These are phyloP conservation scores for Pestalotiopsis fici DNA, from an alignment of 2,329 filamentous ascomycete species.

Conservation along the genomic window DNA sequence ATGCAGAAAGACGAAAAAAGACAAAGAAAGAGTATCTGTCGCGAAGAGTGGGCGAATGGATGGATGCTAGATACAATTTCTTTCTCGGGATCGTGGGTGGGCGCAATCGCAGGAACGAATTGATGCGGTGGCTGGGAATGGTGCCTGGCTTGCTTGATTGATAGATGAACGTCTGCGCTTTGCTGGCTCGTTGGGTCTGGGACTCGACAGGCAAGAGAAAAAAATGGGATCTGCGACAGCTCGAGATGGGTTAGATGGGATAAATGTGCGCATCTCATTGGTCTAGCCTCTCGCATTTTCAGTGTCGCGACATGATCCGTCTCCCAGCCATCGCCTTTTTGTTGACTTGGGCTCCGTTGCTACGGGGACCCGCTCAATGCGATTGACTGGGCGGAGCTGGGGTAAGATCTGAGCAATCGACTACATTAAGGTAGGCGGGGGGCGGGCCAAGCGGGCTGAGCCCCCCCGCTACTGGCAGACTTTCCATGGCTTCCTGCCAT, in stretches of 20 bases:
- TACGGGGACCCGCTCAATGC: not conserved
- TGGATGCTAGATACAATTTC: not conserved
- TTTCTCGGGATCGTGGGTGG: not conserved
- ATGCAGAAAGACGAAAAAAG: not conserved
- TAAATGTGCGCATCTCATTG: constrained; percentile 3
- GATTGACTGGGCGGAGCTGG: constrained; percentile 1
- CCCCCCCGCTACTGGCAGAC: not conserved
- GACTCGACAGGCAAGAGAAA: not conserved
- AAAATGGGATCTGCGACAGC: not conserved
- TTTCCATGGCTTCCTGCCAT: not conserved
- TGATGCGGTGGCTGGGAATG: not conserved
- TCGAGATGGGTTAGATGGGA: not conserved
- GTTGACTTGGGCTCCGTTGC: constrained; percentile 8
- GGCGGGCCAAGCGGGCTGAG: not conserved
- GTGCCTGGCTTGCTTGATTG: not conserved
- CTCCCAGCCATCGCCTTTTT: constrained; percentile 11
- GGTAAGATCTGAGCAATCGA: not conserved
- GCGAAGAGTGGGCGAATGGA: too few species aligned
- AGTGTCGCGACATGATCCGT: constrained; percentile 5
- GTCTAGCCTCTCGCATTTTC: constrained; percentile 9
- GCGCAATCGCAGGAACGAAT: not conserved
- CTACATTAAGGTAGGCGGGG: not conserved
- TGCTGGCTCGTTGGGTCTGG: not conserved
- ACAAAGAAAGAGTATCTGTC: not conserved
- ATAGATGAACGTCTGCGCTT: not conserved